phyloP scores from a whole-genome alignment of 192 early-diverging fungal genomes.

The Gryganskiella cystojenkinii region DNA sequence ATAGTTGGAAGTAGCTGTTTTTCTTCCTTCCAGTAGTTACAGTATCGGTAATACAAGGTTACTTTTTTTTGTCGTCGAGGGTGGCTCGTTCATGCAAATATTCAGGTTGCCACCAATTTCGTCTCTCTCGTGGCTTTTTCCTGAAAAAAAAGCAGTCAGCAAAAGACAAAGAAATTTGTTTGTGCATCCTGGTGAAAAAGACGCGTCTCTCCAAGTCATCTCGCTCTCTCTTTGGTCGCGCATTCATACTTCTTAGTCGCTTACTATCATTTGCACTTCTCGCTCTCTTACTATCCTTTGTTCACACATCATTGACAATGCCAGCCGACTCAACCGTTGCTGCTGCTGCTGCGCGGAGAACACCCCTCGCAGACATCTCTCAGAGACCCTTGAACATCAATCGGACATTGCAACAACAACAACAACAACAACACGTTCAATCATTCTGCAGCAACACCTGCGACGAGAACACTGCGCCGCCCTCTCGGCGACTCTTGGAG shows the following conservation, averaged over 20 bases:
- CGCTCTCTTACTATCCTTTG: neutral
- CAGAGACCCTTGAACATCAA: constrained; percentile 13
- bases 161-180: no score
- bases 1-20: no score
- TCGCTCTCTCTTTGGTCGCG: neutral
- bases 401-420: constrained; percentile 1
- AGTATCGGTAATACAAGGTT: no score
- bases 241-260: neutral
- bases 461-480: constrained; percentile 37
- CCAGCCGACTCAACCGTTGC: neutral
- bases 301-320: neutral
- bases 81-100: no score
- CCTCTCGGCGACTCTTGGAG: constrained; percentile 29
- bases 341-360: constrained; percentile 4
- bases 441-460: constrained; percentile 13
- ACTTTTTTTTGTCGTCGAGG: no score
- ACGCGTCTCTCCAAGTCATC: constrained; percentile 5
- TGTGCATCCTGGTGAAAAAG: neutral
- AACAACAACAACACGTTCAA: no score
- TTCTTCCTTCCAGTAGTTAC: no score
- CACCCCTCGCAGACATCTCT: constrained; percentile 44
- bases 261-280: neutral
- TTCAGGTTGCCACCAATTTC: no score
- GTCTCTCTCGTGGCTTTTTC: no score
- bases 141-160: no score